Percentiles rank a stretch among this genome's conserved stretches.
Evolutionary conservation across 1,139 yeast genomes (phyloP).

Genomic region (Protomyces pachydermus): DNA sequence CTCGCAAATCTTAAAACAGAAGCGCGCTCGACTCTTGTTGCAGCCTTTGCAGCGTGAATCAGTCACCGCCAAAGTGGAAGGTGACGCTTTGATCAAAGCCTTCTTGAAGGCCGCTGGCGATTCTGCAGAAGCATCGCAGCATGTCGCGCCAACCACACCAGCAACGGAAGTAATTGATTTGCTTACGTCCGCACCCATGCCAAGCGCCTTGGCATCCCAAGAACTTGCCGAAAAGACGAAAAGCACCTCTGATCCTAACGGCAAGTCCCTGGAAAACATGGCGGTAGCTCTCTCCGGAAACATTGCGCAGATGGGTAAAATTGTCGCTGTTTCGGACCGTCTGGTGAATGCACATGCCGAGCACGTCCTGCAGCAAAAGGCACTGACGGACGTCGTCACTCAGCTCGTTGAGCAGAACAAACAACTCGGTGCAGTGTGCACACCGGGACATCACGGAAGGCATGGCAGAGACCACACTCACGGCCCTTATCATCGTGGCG

Average conservation of each 20-base stretch:
- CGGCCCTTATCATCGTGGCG: not conserved
- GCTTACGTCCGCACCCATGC: not conserved
- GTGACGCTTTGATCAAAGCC: not conserved
- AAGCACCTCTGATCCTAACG: not conserved
- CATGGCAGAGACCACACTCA: no score
- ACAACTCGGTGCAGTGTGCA: not conserved
- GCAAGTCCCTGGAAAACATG: not conserved
- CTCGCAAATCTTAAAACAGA: not conserved
- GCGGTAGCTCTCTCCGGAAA: not conserved
- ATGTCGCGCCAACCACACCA: not conserved
- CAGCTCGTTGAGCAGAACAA: not conserved
- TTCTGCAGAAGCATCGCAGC: not conserved
- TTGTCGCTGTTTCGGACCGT: not conserved
- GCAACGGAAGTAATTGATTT: not conserved
- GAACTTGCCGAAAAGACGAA: no score
- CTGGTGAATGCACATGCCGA: not conserved
- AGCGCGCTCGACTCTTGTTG: not conserved
- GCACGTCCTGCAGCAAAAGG: not conserved
- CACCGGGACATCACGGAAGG: not conserved
- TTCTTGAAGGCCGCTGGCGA: not conserved
- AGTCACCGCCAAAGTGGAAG: no score
- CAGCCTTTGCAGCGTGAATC: no score
- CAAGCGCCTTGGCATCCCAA: not conserved
- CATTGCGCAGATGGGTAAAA: not conserved
- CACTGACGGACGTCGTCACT: not conserved